These are phyloP conservation scores for Suillus subaureus DNA, from an alignment of 768 basidiomycete genomes.

Conservation along the genomic window DNA sequence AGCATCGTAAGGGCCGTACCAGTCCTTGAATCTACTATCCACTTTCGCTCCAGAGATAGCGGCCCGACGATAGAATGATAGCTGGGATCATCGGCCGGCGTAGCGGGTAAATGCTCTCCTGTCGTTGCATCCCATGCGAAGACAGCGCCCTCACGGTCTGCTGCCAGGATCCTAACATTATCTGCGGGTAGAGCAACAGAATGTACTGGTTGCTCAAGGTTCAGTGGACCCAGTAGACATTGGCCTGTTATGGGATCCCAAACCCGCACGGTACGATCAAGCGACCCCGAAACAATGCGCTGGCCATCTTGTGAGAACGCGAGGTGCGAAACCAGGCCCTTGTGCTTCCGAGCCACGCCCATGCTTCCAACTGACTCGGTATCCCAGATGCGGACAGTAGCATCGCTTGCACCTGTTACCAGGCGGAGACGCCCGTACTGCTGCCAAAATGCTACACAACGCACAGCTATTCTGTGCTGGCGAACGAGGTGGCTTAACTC, in stretches of 20 bases:
- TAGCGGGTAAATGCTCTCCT: slow-evolving; percentile 19
- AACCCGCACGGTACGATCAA: slow-evolving; percentile 31
- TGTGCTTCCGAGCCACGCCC: slow-evolving; percentile 27
- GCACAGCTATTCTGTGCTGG: slow-evolving; percentile 28
- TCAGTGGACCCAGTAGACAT: slow-evolving; percentile 22
- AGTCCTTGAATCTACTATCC: slow-evolving; percentile 27
- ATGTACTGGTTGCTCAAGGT: slow-evolving; percentile 20
- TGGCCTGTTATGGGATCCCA: slow-evolving; percentile 29
- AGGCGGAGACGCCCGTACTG: slow-evolving; percentile 26
- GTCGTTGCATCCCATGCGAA: slow-evolving; percentile 32
- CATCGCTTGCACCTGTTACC: slow-evolving; percentile 29
- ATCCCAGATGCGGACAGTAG: slow-evolving; percentile 35
- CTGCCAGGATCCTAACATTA: slow-evolving; percentile 24
- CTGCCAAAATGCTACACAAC: slow-evolving; percentile 28
- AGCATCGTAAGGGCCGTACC: slow-evolving; percentile 19
- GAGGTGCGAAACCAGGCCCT: slow-evolving; percentile 26
- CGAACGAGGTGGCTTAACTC: slow-evolving; percentile 31
- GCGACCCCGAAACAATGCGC: slow-evolving; percentile 31
- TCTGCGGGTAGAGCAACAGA: slow-evolving; percentile 28
- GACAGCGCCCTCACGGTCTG: slow-evolving; percentile 23
- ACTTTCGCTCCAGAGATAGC: slow-evolving; percentile 23
- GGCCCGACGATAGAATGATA: slow-evolving; percentile 10
- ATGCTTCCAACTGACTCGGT: slow-evolving; percentile 30
- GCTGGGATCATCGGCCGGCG: slow-evolving; percentile 22
- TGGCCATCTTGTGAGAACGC: slow-evolving; percentile 32